Percentiles rank a stretch among this genome's conserved stretches.
phyloP scores from a whole-genome alignment of 768 basidiomycete genomes.

The Trametes coccinea region DNA sequence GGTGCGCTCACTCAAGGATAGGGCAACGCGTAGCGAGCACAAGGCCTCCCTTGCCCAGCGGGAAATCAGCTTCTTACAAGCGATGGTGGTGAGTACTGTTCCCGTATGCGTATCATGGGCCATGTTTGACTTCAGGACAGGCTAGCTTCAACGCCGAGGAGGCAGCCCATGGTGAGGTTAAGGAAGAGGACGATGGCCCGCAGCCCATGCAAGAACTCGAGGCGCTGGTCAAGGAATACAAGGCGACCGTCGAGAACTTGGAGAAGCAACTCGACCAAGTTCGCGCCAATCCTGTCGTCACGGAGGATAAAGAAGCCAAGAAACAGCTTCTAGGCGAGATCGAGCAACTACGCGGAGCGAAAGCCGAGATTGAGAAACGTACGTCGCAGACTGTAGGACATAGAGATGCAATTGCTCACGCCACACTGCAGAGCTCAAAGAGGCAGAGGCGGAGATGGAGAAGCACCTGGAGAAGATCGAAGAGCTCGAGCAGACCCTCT shows the following conservation, averaged over 20 bases:
- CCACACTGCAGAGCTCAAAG: constrained; percentile 43
- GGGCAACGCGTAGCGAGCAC: constrained; percentile 39
- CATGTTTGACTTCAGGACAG: constrained; percentile 32
- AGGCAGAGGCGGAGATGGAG: constrained; percentile 37
- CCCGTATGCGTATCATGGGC: too few species aligned
- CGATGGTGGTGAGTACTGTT: constrained; percentile 54
- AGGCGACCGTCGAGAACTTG: constrained; percentile 46
- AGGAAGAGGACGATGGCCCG: constrained; percentile 39
- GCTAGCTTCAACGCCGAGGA: constrained; percentile 68
- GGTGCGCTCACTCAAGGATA: constrained; percentile 42
- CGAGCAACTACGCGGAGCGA: constrained; percentile 38
- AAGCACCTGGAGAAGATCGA: constrained; percentile 58
- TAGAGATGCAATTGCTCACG: not conserved
- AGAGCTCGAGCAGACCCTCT: constrained; percentile 73
- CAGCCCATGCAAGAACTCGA: constrained; percentile 58
- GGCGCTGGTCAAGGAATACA: constrained; percentile 54
- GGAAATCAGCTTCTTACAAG: constrained; percentile 67
- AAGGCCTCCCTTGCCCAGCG: constrained; percentile 48
- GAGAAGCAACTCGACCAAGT: constrained; percentile 49
- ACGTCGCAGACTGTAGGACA: not conserved
- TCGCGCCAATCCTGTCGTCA: constrained; percentile 35
- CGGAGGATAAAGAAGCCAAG: constrained; percentile 23
- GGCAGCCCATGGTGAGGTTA: constrained; percentile 32
- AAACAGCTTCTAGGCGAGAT: constrained; percentile 44
- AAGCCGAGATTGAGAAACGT: constrained; percentile 39